Conservation (phyloP, 768 basidiomycete species). For the Pilatotrama ljubarskyi region DNA sequence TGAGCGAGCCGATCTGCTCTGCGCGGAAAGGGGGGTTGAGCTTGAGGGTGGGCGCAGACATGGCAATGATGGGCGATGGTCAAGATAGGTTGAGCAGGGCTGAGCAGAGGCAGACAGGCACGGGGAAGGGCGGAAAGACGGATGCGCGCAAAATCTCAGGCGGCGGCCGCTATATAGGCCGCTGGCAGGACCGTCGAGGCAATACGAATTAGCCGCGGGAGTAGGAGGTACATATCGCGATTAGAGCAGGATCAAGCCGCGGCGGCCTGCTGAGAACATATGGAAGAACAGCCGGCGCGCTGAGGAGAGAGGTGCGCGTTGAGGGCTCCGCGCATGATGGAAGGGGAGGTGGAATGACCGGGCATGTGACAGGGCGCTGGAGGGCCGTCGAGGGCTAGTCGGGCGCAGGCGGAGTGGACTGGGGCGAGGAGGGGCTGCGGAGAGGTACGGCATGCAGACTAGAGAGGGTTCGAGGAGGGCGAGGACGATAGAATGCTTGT, state of each 20-base stretch:
- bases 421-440: not conserved
- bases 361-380: constrained; percentile 2
- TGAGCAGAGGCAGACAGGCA: not conserved
- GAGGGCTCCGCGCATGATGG: not conserved
- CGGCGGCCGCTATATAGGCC: constrained; percentile 14
- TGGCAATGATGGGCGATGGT: not conserved
- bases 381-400: not conserved
- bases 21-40: constrained; percentile 45
- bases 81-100: not conserved
- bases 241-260: constrained; percentile 14
- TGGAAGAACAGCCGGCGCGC: not conserved
- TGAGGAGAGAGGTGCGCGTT: not conserved
- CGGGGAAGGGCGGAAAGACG: not conserved
- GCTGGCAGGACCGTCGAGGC: not conserved
- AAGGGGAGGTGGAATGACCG: constrained; percentile 4
- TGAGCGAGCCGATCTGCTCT: constrained; percentile 63
- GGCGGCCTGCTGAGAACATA: constrained; percentile 12
- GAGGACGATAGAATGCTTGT: not conserved
- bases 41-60: constrained; percentile 22
- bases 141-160: constrained; percentile 11
- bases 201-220: constrained; percentile 13
- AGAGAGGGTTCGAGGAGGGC: not conserved
- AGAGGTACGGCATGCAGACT: not conserved
- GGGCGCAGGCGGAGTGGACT: not conserved
- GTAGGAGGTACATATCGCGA: constrained; percentile 9